Evolutionary conservation across 2,329 filamentous ascomycete species (phyloP), one percentile per base, ranked within the genome.

Genomic region (Botrytis galanthina): DNA sequence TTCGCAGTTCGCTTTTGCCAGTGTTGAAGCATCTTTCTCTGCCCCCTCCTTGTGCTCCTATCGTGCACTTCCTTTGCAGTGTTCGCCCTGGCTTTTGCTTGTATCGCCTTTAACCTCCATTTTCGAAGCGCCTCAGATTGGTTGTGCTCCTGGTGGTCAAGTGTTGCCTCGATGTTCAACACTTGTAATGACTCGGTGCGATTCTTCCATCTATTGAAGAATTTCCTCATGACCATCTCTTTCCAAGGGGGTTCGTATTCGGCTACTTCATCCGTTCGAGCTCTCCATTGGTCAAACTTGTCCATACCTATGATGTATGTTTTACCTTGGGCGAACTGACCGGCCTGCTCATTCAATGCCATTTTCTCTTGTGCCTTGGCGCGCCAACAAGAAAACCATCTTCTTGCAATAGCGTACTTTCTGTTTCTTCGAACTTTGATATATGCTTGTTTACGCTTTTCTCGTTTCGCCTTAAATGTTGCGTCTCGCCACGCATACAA

Each of bases 21-120:
- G 64, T 81, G 79, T 18, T 70, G 76, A 61, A 81, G 78, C 54
- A 81, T 81, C 72, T 78, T 81, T 67, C 80, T 79, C 73, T 81
- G 80, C 42, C 75, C 77, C 74, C 76, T 79, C 74, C 78, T 81
- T 29, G 75, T 73, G 73, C 79, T 80, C 74, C 79, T 81, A 62
- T 81, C 79, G 9, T 75, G 74, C 69, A 81, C 73, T 62, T 81
- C 79, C 35, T 73, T 63, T 37, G 79, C 79, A 68, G 78, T 78
- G 48, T 77, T 78, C 48, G 73, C 69, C 44, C 79, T 78, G 42
- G 78, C 75, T 68, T 76, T 74, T 62, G 77, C 22, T 63, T 80
- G 79, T n/a, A 81, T 76, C n/a, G 75, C 71, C 35, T 67, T 59
- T 26, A 80, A 74, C 69, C 76, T 79, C 80, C 80, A 82, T 71